Evolutionary conservation across 495 filamentous ascomycete species (phyloP).

Genomic region (Talaromyces nanjingensis): DNA sequence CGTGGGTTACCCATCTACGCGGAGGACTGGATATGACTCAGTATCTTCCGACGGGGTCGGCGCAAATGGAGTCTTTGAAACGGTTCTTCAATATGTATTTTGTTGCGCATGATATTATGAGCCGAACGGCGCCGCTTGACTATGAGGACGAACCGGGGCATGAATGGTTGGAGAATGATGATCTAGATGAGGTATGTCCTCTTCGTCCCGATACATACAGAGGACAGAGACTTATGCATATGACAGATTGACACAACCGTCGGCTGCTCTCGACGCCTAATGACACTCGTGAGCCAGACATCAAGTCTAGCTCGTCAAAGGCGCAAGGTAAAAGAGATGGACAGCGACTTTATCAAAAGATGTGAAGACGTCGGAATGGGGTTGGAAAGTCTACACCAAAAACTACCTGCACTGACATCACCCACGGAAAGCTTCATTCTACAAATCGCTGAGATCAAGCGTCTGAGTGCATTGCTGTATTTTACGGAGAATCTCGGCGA

Average conservation of each 20-base stretch:
- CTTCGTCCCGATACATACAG: neutral
- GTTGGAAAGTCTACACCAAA: constrained; percentile 11
- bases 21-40: constrained; percentile 12
- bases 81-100: constrained; percentile 19
- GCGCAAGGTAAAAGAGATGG: neutral
- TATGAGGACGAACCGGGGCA: neutral
- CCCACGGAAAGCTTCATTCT: constrained; percentile 10
- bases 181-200: constrained; percentile 16
- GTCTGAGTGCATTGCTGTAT: constrained; percentile 15
- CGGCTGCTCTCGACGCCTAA: constrained; percentile 17
- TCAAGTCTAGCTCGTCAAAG: constrained; percentile 9
- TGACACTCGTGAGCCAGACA: constrained; percentile 13
- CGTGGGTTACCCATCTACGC: constrained; percentile 16
- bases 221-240: neutral
- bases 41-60: neutral
- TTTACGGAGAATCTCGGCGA: constrained; percentile 10
- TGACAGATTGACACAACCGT: constrained; percentile 15
- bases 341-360: neutral
- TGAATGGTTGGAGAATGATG: constrained; percentile 13
- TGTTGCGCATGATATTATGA: constrained; percentile 19
- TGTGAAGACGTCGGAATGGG: constrained; percentile 1
- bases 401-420: constrained; percentile 3
- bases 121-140: constrained; percentile 9
- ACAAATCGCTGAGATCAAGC: constrained; percentile 14
- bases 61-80: constrained; percentile 2